These are phyloP conservation scores for Lactifluus echinatus DNA, from an alignment of 768 basidiomycete genomes.

Conservation along the genomic window DNA sequence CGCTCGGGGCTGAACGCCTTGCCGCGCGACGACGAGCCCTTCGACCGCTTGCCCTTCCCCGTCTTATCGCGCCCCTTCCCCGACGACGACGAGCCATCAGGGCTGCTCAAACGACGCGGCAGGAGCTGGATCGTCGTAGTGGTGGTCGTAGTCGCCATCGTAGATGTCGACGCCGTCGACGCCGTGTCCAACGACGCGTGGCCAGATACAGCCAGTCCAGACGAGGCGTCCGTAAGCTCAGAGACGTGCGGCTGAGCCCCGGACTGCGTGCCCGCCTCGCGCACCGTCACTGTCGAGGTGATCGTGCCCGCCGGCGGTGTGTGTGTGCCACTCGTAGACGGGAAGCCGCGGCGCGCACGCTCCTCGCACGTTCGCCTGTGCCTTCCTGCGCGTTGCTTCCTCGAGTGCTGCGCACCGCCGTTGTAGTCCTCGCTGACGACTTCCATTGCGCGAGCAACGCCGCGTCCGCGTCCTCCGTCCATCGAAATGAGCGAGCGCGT, in stretches of 20 bases:
- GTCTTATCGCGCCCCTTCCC: background rate
- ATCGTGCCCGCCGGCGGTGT: background rate
- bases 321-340: background rate
- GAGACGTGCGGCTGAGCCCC: background rate
- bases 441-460: conserved; percentile 18
- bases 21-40: background rate
- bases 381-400: background rate
- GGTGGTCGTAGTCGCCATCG: background rate
- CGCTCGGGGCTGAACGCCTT: conserved; percentile 17
- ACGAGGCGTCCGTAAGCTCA: background rate
- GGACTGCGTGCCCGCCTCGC: background rate
- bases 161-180: background rate
- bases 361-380: conserved; percentile 5
- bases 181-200: background rate
- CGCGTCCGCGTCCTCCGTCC: conserved; percentile 15
- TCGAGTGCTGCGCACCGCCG: background rate
- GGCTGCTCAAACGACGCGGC: background rate
- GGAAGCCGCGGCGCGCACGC: background rate
- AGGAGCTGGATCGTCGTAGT: background rate
- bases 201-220: background rate
- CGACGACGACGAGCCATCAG: background rate
- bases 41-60: background rate
- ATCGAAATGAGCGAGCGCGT: conserved; percentile 15
- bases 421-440: background rate
- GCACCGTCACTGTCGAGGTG: conserved; percentile 9